Evolutionary conservation across 257 asterid species (phyloP).

Genomic region (Forsythia suspensa): DNA sequence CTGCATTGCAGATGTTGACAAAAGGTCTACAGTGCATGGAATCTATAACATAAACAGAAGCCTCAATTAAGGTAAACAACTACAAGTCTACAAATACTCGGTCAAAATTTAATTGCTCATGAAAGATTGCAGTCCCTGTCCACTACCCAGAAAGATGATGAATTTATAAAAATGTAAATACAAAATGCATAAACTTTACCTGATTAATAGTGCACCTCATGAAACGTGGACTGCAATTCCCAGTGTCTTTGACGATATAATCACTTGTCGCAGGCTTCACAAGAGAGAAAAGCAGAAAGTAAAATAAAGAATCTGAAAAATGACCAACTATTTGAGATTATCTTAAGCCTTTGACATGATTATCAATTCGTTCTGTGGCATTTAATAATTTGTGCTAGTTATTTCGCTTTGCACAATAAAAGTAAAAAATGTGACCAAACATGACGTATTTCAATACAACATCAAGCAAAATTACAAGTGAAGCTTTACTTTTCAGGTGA

Average conservation of each 20-base stretch:
- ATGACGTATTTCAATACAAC: neutral
- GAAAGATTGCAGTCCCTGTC: neutral
- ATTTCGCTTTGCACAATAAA: slow-evolving; percentile 17
- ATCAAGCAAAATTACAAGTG: neutral
- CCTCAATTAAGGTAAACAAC: slow-evolving; percentile 4
- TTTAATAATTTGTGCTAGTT: slow-evolving; percentile 13
- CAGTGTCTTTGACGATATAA: slow-evolving; percentile 87
- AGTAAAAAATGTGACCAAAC: slow-evolving; percentile 15
- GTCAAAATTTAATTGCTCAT: slow-evolving; percentile 1
- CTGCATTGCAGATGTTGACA: slow-evolving; percentile 96
- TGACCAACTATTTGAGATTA: neutral
- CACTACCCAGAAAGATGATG: slow-evolving; percentile 7
- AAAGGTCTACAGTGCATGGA: slow-evolving; percentile 90
- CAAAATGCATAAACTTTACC: slow-evolving; percentile 41
- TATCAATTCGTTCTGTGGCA: neutral
- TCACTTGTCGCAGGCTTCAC: slow-evolving; percentile 94
- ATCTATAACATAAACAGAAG: slow-evolving; percentile 50
- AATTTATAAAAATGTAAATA: neutral
- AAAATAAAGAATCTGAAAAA: slow-evolving; percentile 23
- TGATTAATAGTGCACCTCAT: slow-evolving; percentile 95
- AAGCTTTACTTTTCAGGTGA: neutral
- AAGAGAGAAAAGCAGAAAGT: slow-evolving; percentile 14
- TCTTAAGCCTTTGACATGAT: neutral
- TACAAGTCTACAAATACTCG: neutral
- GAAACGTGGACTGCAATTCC: slow-evolving; percentile 98